Evolutionary conservation across 1,139 yeast genomes (phyloP).

Genomic region (Kodamaea suecica): DNA sequence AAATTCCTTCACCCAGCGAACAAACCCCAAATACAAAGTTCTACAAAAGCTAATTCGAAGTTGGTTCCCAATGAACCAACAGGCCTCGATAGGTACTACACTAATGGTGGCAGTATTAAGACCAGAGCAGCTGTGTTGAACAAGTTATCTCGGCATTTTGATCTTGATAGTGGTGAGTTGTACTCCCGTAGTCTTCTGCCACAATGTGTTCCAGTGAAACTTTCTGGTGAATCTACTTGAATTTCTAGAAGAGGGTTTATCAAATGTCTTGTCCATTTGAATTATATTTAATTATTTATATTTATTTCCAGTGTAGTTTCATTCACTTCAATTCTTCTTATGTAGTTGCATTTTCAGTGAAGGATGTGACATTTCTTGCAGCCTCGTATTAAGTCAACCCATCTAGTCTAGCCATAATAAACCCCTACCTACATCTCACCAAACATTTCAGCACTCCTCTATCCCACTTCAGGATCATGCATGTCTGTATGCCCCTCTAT

Average conservation of each 20-base stretch:
- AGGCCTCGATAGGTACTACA: conserved; percentile 7
- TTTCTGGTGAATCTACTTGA: not conserved
- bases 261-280: no score
- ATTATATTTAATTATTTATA: no score
- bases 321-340: no score
- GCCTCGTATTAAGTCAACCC: no score
- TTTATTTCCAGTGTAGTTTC: no score
- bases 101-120: conserved; percentile 9
- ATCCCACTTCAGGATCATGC: no score
- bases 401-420: no score
- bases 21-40: not conserved
- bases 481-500: no score
- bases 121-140: conserved; percentile 14
- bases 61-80: conserved; percentile 2
- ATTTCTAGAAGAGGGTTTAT: not conserved
- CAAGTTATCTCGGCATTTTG: conserved; percentile 16
- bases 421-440: no score
- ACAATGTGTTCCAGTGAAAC: not conserved
- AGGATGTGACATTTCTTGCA: no score
- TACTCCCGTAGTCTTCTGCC: not conserved
- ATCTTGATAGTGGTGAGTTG: conserved; percentile 9
- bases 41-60: not conserved
- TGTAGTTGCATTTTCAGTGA: no score
- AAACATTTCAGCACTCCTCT: no score
- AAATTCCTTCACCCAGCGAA: not conserved